Conservation (phyloP, 257 asterid genomes). For the Eustoma russellianum region DNA sequence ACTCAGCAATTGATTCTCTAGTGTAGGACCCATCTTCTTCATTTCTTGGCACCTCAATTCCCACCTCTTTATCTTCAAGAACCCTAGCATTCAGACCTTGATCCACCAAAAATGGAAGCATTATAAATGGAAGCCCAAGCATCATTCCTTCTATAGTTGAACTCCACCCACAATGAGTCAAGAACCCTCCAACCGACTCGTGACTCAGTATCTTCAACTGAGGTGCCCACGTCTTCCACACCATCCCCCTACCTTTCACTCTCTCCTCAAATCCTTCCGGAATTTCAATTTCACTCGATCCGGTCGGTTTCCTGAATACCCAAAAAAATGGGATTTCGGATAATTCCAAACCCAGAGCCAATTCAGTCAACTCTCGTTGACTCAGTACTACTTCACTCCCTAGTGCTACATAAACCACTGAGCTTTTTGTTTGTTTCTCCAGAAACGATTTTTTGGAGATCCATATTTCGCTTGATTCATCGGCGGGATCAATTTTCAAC, state of each 20-base stretch:
- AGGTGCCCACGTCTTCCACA: constrained; percentile 45
- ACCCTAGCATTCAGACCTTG: constrained; percentile 31
- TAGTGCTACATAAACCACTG: constrained; percentile 27
- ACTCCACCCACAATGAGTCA: constrained; percentile 48
- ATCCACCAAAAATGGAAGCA: constrained; percentile 23
- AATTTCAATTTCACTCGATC: constrained; percentile 4
- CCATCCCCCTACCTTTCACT: constrained; percentile 23
- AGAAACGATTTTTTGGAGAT: constrained; percentile 24
- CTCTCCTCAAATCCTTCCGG: constrained; percentile 32
- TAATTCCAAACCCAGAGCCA: constrained; percentile 39
- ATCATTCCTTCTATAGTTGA: constrained; percentile 20
- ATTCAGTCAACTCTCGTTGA: constrained; percentile 19
- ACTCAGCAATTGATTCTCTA: constrained; percentile 11
- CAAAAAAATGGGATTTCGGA: constrained; percentile 32
- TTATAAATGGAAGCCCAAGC: constrained; percentile 12
- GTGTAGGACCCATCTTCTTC: constrained; percentile 16
- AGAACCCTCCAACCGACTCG: constrained; percentile 36
- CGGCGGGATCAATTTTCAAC: not conserved
- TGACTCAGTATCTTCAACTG: constrained; percentile 38
- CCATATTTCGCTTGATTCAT: constrained; percentile 17
- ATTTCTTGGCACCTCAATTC: constrained; percentile 1
- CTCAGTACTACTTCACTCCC: constrained; percentile 32
- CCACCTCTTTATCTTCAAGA: constrained; percentile 9
- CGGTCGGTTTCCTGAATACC: constrained; percentile 23
- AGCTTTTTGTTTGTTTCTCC: constrained; percentile 7